Base-by-base conservation (phyloP, 768 basidiomycete species). In the Nevesoporus exiguus region DNA sequence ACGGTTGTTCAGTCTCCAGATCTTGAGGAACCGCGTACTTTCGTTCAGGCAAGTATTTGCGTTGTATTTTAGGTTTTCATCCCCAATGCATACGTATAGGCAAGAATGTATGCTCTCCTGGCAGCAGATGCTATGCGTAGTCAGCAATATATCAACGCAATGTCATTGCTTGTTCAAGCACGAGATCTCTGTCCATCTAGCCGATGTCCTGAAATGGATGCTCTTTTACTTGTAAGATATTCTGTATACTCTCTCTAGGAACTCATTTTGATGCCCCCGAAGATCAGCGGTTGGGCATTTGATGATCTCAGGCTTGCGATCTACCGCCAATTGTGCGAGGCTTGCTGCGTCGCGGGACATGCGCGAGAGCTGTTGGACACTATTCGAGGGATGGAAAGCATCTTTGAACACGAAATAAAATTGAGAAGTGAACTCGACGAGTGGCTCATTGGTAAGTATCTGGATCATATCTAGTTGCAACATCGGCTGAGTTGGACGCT, bases 271-370 rank as follows among this genome's bases (percentile, higher is more conserved):
- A 49, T 14, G n/a, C 9, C 14, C n/a, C 3, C 37, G 3, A 40
- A 34, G 63, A 43, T 62, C 15, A 59, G 34, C 9, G 53, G 63
- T 19, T 64, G 63, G 63, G 31, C 27, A 11, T 62, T 64, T 27
- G 52, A 53, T 33, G 55, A 13, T 11, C 29, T 65, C 27, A 52
- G 43, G 39, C 40, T 57, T 31, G 5, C 40, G 11, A 44, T 64
- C 21, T 30, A 52, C 30, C 55, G 10, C 14, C 39, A 52, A 25
- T 47, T 29, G 31, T 62, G 57, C 29, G 53, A 62, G 13, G 63
- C 57, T 5, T 57, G 21, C 31, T 50, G 25, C 3, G 25, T 39
- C 1, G 49, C 43, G 0, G 22, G 24, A 17, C n/a, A 8, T 6
- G 27, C 19, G 5, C 50, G 51, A 29, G 51, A 53, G 0, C 11